A percentile compares a stretch with the other conserved stretches of the same genome.
phyloP scores from a whole-genome alignment of 148 eudicot genomes.

The Beta vulgaris region DNA sequence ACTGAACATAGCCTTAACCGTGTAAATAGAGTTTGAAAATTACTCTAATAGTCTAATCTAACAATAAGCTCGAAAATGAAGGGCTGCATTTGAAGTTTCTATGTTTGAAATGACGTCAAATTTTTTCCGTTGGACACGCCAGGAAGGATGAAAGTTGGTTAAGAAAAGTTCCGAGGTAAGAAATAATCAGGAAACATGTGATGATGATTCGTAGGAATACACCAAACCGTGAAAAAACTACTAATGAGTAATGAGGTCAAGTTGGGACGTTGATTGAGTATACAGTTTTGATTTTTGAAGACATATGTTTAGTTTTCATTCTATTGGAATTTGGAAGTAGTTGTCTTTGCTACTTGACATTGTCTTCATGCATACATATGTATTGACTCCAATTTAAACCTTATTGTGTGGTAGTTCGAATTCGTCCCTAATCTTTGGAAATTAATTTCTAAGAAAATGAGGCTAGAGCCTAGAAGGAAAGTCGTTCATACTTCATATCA shows the following conservation, averaged over 20 bases:
- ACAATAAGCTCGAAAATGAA: not conserved
- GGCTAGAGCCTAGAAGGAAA: not conserved
- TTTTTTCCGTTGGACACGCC: not conserved
- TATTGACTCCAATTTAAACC: too few species aligned
- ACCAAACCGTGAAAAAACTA: not conserved
- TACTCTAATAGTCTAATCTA: not conserved
- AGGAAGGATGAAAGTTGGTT: not conserved
- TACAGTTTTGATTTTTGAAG: not conserved
- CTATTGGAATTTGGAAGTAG: not conserved
- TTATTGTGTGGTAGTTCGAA: too few species aligned
- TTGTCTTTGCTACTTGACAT: not conserved
- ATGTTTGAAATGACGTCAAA: not conserved
- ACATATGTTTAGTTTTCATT: not conserved
- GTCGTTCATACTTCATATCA: too few species aligned
- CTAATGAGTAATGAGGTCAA: not conserved
- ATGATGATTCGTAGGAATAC: not conserved
- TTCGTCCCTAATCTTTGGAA: not conserved
- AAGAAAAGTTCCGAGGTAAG: not conserved
- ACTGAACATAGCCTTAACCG: too few species aligned
- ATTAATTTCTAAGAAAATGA: not conserved
- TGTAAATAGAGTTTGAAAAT: not conserved
- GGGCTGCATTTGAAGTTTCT: not conserved
- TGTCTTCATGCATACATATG: slow-evolving; percentile 7
- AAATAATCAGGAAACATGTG: slow-evolving; percentile 7
- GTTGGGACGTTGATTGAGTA: not conserved